Evolutionary conservation across 306 rosid genomes (phyloP), one percentile per base, ranked within the genome.

Genomic region (Vigna radiata): DNA sequence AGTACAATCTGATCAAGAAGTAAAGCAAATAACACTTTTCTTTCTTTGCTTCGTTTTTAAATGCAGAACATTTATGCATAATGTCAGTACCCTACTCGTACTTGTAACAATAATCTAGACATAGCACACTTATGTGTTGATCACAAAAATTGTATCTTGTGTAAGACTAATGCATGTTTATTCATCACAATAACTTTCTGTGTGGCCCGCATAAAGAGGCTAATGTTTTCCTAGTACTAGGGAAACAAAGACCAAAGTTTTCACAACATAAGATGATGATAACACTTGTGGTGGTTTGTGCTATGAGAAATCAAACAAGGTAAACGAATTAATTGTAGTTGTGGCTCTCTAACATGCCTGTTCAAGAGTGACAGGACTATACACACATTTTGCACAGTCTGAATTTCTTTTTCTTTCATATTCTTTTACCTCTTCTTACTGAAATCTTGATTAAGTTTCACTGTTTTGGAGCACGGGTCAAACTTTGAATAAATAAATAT

Each of bases 11-110:
- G 75, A 68, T 78, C 60, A 77, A 78, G 63, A 37, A 59, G 39
- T 69, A 48, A 63, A 74, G 43, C 76, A 47, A 81, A 44, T 4
- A 61, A 21, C 23, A 76, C 47, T 66, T 79, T 29, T 36, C 79
- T 46, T 70, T 73, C 72, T 43, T 60, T 84, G 64, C n/a, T 15
- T 64, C 4, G 17, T 48, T 19, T 74, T 50, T 43, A 54, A 68
- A 64, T 74, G 78, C 46, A 62, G 76, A 39, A 66, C 49, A 70
- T 71, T 49, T 79, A 23, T 63, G 63, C 79, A 66, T 36, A 70
- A 71, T 73, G 18, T 64, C 69, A 79, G 65, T 58, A 59, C 36
- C 46, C 14, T 44, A 54, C 44, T 29, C 53, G 54, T 48, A 73
- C 78, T 61, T 77, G 47, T 60, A 10, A 58, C 76, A 47, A 55